A percentile compares a stretch with the other conserved stretches of the same genome.
phyloP scores from a whole-genome alignment of 371 early-diverging fungal genomes.

The Batrachochytrium dendrobatidis region DNA sequence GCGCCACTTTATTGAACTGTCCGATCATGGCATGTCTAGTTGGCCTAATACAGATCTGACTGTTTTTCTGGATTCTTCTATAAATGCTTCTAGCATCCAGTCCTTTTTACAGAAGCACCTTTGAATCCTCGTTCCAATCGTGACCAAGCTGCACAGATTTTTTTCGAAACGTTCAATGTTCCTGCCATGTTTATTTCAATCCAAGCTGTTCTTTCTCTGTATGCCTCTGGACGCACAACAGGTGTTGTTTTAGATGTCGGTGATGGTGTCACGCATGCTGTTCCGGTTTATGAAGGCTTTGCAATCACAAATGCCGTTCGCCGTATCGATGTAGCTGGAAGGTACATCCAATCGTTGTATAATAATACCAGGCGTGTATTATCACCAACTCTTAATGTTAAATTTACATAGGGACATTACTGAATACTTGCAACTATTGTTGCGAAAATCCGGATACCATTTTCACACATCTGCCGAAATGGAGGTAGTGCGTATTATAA shows the following conservation, averaged over 20 bases:
- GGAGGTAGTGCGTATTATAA: constrained; percentile 88
- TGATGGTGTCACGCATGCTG: constrained; percentile 88
- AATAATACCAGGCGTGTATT: background rate
- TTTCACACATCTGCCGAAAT: constrained; percentile 88
- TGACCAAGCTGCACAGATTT: constrained; percentile 86
- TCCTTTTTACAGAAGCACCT: constrained; percentile 91
- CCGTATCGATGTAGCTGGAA: constrained; percentile 86
- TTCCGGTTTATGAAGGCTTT: constrained; percentile 95
- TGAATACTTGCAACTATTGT: constrained; percentile 72
- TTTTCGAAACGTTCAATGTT: constrained; percentile 96
- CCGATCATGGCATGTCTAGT: no score
- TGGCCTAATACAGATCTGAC: no score
- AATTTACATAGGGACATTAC: constrained; percentile 84
- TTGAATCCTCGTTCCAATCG: constrained; percentile 83
- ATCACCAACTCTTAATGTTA: no score
- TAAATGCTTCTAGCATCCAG: constrained; percentile 89
- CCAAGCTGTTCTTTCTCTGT: constrained; percentile 92
- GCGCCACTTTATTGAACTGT: no score
- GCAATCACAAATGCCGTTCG: constrained; percentile 88
- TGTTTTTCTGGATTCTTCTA: no score
- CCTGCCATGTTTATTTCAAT: constrained; percentile 91
- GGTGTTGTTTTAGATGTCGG: constrained; percentile 91
- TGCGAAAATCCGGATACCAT: constrained; percentile 79
- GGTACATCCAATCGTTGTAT: no score
- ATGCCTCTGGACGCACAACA: constrained; percentile 93